Evolutionary conservation across 2,329 filamentous ascomycete genomes (phyloP).

Genomic region (Ophiocordyceps polyrhachis-furcata): DNA sequence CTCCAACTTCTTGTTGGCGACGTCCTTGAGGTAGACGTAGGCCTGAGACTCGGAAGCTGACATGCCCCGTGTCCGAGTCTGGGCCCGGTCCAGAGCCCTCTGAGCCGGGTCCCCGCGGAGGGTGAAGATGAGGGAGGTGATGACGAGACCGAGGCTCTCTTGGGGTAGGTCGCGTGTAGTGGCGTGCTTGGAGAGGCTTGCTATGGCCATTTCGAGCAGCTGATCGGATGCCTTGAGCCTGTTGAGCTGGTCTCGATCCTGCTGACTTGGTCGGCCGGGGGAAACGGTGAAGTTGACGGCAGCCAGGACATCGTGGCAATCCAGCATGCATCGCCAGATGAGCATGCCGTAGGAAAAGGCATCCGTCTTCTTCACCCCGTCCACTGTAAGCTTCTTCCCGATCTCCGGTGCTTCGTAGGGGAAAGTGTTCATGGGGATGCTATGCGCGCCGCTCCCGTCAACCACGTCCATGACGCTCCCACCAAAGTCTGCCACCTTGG

Average conservation of each 20-base stretch:
- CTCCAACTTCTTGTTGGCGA: not conserved
- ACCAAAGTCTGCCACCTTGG: not conserved
- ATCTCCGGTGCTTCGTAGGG: not conserved
- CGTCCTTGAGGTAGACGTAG: not conserved
- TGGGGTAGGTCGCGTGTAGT: not conserved
- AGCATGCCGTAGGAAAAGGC: constrained; percentile 1
- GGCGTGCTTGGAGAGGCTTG: not conserved
- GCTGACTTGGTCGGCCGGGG: not conserved
- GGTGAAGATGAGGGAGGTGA: not conserved
- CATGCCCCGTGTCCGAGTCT: not conserved
- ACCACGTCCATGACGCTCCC: not conserved
- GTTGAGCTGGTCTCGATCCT: not conserved
- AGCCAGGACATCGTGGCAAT: not conserved
- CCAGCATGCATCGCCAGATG: not conserved
- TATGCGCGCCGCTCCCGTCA: not conserved
- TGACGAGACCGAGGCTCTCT: not conserved
- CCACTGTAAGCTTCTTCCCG: not conserved
- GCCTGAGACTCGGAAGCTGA: not conserved
- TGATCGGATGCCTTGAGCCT: not conserved
- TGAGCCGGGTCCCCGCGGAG: not conserved
- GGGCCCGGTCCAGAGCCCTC: not conserved
- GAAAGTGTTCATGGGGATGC: not conserved
- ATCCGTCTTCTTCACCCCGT: not conserved
- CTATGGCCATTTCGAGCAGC: not conserved
- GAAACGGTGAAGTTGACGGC: not conserved